Evolutionary conservation across 495 filamentous ascomycete genomes (phyloP), one percentile per base, ranked within the genome.

Genomic region (Hypoxylon lienhwacheense): DNA sequence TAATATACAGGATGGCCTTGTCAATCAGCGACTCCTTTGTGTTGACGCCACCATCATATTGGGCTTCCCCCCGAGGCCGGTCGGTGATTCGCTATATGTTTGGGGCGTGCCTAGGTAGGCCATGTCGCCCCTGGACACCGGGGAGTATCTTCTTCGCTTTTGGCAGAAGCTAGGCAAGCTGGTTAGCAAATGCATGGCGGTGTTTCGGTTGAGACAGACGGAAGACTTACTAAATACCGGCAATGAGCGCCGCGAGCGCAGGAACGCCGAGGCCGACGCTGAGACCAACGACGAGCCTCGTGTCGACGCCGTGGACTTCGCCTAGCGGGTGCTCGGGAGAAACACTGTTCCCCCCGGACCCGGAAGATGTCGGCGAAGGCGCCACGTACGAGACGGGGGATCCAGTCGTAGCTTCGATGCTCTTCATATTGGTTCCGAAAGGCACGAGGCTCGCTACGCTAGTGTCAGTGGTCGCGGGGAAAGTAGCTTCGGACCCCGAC

Each of bases 261-360:
- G 73, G 73, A 20, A 75, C 68, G 5, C 74, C 74, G 19, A 76
- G 34, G 6, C 75, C 75, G 17, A 78, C 68, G 37, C 65, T 65
- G 3, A 76, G 55, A 0, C 75, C 74, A 42, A 78, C 69, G 36
- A 77, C 70, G 25, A 77, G 31, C 47, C 69, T 69, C 24, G 65
- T 71, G 26, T 63, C 63, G 14, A 62, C 60, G n/a, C 66, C 63
- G 19, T 42, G 8, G 19, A 59, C 53, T 45, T 62, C 49, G 21
- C 59, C 42, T 33, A 50, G 10, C 24, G 54, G 26, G 14, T 49
- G 42, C 10, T 53, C 59, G 25, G n/a, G 31, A 4, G 60, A 35
- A 19, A 25, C 19, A 5, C 20, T 46, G 8, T 32, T 5, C 0
- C 45, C 46, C 6, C 39, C 14, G 2, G 57, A 42, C 0, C 37